These are phyloP conservation scores for Suzukiozyma palmioleophila DNA, from an alignment of 1,139 yeast genomes.

Conservation along the genomic window DNA sequence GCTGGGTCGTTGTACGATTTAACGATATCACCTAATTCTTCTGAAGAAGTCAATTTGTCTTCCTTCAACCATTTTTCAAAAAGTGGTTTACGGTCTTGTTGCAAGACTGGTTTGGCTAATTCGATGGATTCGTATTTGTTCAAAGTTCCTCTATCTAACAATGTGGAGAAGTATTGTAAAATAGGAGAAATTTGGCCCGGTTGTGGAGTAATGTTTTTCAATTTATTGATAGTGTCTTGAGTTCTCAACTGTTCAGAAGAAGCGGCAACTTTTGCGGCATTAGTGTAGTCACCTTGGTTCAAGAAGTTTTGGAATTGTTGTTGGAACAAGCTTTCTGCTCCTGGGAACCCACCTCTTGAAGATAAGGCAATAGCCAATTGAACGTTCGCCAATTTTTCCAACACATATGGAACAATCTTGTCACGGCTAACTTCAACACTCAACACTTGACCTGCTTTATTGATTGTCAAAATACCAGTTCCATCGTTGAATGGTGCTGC, in stretches of 20 bases:
- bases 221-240: constrained; percentile 88
- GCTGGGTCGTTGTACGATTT: constrained; percentile 77
- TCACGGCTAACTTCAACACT: constrained; percentile 86
- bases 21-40: constrained; percentile 94
- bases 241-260: constrained; percentile 92
- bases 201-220: constrained; percentile 88
- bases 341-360: constrained; percentile 94
- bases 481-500: constrained; percentile 71
- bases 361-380: constrained; percentile 85
- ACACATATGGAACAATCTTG: constrained; percentile 83
- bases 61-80: constrained; percentile 97
- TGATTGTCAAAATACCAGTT: constrained; percentile 88
- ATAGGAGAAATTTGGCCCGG: constrained; percentile 96
- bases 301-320: constrained; percentile 89
- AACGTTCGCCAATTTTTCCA: constrained; percentile 82
- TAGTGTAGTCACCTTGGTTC: constrained; percentile 79
- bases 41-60: constrained; percentile 89
- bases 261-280: constrained; percentile 97
- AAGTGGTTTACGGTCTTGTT: constrained; percentile 90
- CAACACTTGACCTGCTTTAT: constrained; percentile 92
- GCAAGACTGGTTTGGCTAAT: constrained; percentile 91
- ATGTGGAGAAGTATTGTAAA: constrained; percentile 85
- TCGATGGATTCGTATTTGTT: constrained; percentile 94
- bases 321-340: constrained; percentile 87
- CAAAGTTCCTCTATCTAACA: constrained; percentile 88